A percentile compares a stretch with the other conserved stretches of the same genome.
phyloP scores from a whole-genome alignment of 2,329 filamentous ascomycete species.

The Talaromyces piceae region DNA sequence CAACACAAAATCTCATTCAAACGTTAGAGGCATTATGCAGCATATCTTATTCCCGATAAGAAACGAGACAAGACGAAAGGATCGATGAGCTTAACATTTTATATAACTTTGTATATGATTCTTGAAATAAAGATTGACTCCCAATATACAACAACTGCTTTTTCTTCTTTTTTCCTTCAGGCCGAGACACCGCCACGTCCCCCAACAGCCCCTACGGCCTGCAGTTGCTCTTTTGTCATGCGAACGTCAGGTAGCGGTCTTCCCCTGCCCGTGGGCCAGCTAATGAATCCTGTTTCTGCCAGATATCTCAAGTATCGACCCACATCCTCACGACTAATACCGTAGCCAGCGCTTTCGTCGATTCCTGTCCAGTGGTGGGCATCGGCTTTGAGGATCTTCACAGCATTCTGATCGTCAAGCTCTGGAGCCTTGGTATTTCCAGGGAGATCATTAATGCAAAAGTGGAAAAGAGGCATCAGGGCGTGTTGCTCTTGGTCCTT shows the following conservation, averaged over 20 bases:
- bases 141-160: background rate
- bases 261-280: constrained; percentile 10
- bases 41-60: no score
- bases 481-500: constrained; percentile 61
- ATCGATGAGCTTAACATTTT: no score
- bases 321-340: constrained; percentile 54
- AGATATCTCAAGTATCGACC: constrained; percentile 60
- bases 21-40: no score
- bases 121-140: background rate
- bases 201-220: constrained; percentile 10
- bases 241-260: constrained; percentile 8
- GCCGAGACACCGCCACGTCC: constrained; percentile 9
- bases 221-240: constrained; percentile 9
- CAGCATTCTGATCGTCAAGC: constrained; percentile 65
- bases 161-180: background rate
- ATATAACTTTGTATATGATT: no score
- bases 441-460: constrained; percentile 63
- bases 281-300: constrained; percentile 56
- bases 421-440: constrained; percentile 63
- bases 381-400: constrained; percentile 57
- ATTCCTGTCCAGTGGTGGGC: constrained; percentile 47
- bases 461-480: constrained; percentile 67
- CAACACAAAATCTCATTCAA: no score
- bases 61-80: no score
- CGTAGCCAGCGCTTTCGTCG: constrained; percentile 49